Conservation (phyloP, 2,329 filamentous ascomycete genomes). For the Sarocladiaceae sp. region DNA sequence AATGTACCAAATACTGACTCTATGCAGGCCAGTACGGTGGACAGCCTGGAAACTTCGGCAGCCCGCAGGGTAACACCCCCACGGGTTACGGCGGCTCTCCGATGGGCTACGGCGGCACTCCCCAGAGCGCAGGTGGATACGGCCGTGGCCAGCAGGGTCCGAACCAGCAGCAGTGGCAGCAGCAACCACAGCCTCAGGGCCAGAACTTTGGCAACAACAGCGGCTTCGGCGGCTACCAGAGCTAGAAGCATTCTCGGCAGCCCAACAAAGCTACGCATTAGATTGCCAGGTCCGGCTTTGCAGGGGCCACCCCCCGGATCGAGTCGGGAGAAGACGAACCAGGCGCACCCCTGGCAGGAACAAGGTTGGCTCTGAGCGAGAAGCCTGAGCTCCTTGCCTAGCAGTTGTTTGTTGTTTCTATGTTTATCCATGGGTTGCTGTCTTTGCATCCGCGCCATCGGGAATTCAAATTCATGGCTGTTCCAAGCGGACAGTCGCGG, state of each 20-base stretch:
- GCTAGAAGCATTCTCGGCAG: conserved; percentile 7
- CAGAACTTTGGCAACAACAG: conserved; percentile 51
- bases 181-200: conserved; percentile 37
- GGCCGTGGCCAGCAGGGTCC: conserved; percentile 65
- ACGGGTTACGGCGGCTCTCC: conserved; percentile 59
- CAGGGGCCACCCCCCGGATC: too few relatives aligned
- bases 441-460: too few relatives aligned
- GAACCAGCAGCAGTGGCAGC: conserved; percentile 42
- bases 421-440: too few relatives aligned
- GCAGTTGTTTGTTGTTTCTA: too few relatives aligned
- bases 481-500: too few relatives aligned
- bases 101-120: conserved; percentile 61
- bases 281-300: too few relatives aligned
- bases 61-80: conserved; percentile 54
- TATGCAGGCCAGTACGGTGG: conserved; percentile 48
- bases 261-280: neutral
- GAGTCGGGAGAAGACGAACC: too few relatives aligned
- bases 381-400: too few relatives aligned
- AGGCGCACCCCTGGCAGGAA: too few relatives aligned
- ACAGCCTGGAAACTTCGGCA: conserved; percentile 62
- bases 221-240: conserved; percentile 56
- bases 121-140: conserved; percentile 74
- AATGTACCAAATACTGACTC: neutral
- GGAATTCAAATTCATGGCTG: too few relatives aligned
- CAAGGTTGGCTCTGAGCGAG: too few relatives aligned